phyloP scores from a whole-genome alignment of 2,329 filamentous ascomycete species.

The Erysiphe neolycopersici region DNA sequence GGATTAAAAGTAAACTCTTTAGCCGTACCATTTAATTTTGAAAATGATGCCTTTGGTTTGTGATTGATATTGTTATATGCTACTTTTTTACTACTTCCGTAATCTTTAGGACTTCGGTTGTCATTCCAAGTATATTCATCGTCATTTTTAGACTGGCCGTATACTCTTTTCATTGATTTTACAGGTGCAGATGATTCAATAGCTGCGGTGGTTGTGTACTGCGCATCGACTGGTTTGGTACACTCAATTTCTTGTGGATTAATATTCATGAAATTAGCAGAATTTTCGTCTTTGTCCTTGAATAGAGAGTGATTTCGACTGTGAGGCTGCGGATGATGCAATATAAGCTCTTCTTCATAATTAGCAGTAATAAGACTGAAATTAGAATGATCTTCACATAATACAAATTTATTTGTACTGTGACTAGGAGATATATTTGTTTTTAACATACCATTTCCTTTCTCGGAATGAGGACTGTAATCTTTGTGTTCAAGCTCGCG shows the following conservation, averaged over 20 bases:
- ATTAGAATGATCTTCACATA: too few relatives aligned
- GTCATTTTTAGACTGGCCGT: conserved; percentile 28
- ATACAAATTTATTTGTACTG: too few relatives aligned
- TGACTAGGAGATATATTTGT: not conserved
- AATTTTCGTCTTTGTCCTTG: conserved; percentile 24
- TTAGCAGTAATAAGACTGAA: conserved; percentile 5
- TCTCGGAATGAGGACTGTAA: conserved; percentile 33
- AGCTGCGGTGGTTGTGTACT: not conserved
- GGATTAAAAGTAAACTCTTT: conserved; percentile 62
- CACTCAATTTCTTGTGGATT: not conserved
- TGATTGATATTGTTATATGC: not conserved
- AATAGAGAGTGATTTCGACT: conserved; percentile 45
- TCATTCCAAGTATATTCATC: conserved; percentile 35
- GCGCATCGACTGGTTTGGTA: too few relatives aligned
- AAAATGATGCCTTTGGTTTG: conserved; percentile 37
- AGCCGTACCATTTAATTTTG: conserved; percentile 68
- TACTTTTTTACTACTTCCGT: too few relatives aligned
- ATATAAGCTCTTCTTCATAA: conserved; percentile 25
- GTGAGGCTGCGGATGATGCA: conserved; percentile 51
- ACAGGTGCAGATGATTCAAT: conserved; percentile 28
- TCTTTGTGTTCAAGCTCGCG: conserved; percentile 57
- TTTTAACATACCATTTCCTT: conserved; percentile 4
- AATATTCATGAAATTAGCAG: conserved; percentile 6
- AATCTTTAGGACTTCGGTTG: not conserved
- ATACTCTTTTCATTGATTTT: conserved; percentile 21